Base-by-base conservation (phyloP, 495 filamentous ascomycete species). In the Cercophora samala region DNA sequence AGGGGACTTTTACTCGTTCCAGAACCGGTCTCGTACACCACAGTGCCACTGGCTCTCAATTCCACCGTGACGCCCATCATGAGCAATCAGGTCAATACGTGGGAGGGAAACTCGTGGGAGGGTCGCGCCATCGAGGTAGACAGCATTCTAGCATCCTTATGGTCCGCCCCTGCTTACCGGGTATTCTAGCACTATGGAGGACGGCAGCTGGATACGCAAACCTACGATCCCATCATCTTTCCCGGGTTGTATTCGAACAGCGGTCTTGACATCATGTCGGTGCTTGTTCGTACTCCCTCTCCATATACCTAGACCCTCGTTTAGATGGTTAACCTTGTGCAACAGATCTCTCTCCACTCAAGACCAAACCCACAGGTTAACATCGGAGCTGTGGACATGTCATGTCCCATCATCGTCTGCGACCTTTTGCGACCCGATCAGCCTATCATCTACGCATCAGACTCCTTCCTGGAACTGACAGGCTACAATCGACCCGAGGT, bases 381-480 rank as follows among this genome's bases (percentile, higher is more conserved):
- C 6, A 70, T 85, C 21, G 83, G 82, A 2, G 69, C 77, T 42
- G 73, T 86, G 66, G 84, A 86, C 66, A 70, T 71, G 22, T 78
- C 79, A 1, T 82, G 77, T 64, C 75, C 82, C n/a, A 72, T 86
- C 37, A 67, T 83, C 42, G 68, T 86, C 66, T 83, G 82, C 75
- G 81, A 84, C 66, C 72, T 83, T 32, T 67, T 72, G 21, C 67
- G 72, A 21, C 75, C 74, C 9, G 82, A 85, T 65, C 70, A 68
- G 22, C 83, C 84, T 26, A 80, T 86, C 58, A 74, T 85, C 19
- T 86, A 86, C 64, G 79, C 77, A 13, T 81, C 82, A 17, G 75
- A 78, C 4, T 46, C 77, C 3, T 85, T 83, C 72, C 65, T 68
- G 42, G 60, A 73, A 17, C 69, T 85, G 63, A 83, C 82, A 0